Conservation (phyloP, 352 stramenopile genomes). For the Pythium diclinum region DNA sequence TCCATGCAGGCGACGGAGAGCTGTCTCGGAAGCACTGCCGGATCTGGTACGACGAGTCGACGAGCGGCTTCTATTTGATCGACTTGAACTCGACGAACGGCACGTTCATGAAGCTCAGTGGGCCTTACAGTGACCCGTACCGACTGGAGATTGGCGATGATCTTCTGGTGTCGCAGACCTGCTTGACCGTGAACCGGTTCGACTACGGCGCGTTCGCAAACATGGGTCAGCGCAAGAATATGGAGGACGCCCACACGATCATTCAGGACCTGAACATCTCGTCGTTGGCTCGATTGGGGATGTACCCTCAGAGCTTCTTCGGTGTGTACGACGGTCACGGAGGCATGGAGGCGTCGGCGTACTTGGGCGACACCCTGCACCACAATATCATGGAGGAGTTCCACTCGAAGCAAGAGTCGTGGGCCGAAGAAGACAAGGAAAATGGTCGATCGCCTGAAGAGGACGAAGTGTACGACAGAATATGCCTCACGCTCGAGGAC, state of each 20-base stretch:
- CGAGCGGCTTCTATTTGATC: slow-evolving; percentile 74
- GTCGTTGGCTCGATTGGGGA: slow-evolving; percentile 40
- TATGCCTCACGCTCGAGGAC: slow-evolving; percentile 44
- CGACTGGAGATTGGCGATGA: slow-evolving; percentile 93
- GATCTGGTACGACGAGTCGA: slow-evolving; percentile 90
- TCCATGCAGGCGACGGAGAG: slow-evolving; percentile 94
- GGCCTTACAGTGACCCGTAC: slow-evolving; percentile 92
- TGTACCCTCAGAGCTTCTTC: slow-evolving; percentile 92
- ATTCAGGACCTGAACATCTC: slow-evolving; percentile 88
- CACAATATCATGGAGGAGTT: slow-evolving; percentile 66
- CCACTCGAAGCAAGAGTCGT: slow-evolving; percentile 40
- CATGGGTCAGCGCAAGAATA: slow-evolving; percentile 92
- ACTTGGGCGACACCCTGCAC: slow-evolving; percentile 76
- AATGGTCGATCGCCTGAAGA: slow-evolving; percentile 32
- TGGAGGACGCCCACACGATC: slow-evolving; percentile 95
- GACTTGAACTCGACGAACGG: slow-evolving; percentile 90
- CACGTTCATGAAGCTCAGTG: slow-evolving; percentile 96
- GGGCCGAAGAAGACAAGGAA: slow-evolving; percentile 33
- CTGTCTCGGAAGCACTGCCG: slow-evolving; percentile 92
- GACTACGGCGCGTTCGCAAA: slow-evolving; percentile 95
- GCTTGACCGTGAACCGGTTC: slow-evolving; percentile 95
- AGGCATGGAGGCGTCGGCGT: slow-evolving; percentile 91
- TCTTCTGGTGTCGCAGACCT: slow-evolving; percentile 95
- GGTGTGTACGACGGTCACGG: slow-evolving; percentile 97
- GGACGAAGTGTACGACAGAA: slow-evolving; percentile 15